Evolutionary conservation across 495 filamentous ascomycete species (phyloP).

Genomic region (Parathielavia appendiculata): DNA sequence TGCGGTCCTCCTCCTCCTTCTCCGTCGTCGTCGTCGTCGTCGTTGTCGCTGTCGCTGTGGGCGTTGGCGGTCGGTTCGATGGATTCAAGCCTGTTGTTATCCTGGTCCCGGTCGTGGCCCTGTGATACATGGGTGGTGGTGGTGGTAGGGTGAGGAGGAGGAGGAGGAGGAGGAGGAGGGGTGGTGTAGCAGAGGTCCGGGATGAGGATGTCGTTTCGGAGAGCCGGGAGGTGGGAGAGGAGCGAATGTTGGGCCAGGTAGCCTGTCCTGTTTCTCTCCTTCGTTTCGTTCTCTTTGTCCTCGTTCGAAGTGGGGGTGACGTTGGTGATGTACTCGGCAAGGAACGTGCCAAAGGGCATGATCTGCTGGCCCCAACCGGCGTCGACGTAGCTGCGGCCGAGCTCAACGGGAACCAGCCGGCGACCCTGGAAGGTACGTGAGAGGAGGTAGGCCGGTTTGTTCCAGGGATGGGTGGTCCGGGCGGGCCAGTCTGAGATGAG

Average conservation of each 20-base stretch:
- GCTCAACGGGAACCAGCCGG: slow-evolving; percentile 79
- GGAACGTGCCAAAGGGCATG: slow-evolving; percentile 68
- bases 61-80: neutral
- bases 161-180: slow-evolving; percentile 46
- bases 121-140: slow-evolving; percentile 24
- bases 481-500: slow-evolving; percentile 74
- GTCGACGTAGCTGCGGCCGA: slow-evolving; percentile 87
- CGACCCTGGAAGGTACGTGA: slow-evolving; percentile 68
- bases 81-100: too few relatives aligned
- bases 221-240: slow-evolving; percentile 57
- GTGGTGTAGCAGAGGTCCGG: slow-evolving; percentile 82
- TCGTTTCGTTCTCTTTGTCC: neutral
- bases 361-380: slow-evolving; percentile 81
- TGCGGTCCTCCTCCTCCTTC: slow-evolving; percentile 31
- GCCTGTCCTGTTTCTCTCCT: slow-evolving; percentile 34
- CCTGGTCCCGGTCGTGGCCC: too few relatives aligned
- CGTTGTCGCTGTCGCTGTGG: neutral
- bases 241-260: slow-evolving; percentile 83
- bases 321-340: slow-evolving; percentile 51
- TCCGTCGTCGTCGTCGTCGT: slow-evolving; percentile 15
- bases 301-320: neutral
- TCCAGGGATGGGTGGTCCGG: slow-evolving; percentile 63
- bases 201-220: slow-evolving; percentile 69
- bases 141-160: slow-evolving; percentile 23
- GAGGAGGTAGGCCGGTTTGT: slow-evolving; percentile 65